A percentile compares a stretch with the other conserved stretches of the same genome.
phyloP scores from a whole-genome alignment of 78 protist species.

The Monocercomonoides exilis region DNA sequence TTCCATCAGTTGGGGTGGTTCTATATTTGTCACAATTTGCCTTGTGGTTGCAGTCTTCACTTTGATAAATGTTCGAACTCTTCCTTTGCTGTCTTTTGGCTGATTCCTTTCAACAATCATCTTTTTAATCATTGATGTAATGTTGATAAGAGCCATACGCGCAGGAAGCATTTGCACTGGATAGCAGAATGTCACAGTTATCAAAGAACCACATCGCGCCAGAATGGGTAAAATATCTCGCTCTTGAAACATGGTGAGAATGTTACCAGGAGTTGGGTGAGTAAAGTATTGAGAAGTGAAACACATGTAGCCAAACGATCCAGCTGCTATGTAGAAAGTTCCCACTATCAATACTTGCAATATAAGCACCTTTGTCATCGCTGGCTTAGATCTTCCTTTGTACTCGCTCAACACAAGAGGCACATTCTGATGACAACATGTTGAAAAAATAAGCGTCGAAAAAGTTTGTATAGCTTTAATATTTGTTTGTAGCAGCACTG shows the following conservation, averaged over 20 bases:
- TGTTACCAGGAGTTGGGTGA: neutral
- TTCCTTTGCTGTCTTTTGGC: too few species aligned
- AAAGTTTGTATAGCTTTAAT: neutral
- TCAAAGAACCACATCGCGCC: neutral
- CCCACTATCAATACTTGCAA: neutral
- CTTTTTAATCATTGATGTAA: too few species aligned
- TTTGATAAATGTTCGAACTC: too few species aligned
- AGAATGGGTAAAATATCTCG: neutral
- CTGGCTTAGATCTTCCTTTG: neutral
- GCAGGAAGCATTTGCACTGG: neutral
- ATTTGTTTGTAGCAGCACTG: neutral
- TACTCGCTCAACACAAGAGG: neutral
- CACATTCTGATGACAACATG: neutral
- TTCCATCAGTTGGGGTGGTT: too few species aligned
- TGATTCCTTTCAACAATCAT: too few species aligned
- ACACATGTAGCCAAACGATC: neutral
- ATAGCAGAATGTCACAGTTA: slow-evolving; percentile 5
- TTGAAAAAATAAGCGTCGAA: neutral
- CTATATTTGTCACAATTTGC: too few species aligned
- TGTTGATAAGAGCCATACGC: neutral
- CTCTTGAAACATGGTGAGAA: neutral
- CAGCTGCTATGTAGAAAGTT: neutral
- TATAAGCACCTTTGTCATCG: neutral
- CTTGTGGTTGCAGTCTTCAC: too few species aligned
- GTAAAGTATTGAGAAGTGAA: neutral